Evolutionary conservation across 1,284 basidiomycete genomes (phyloP).

Genomic region (Pholiota adiposa): DNA sequence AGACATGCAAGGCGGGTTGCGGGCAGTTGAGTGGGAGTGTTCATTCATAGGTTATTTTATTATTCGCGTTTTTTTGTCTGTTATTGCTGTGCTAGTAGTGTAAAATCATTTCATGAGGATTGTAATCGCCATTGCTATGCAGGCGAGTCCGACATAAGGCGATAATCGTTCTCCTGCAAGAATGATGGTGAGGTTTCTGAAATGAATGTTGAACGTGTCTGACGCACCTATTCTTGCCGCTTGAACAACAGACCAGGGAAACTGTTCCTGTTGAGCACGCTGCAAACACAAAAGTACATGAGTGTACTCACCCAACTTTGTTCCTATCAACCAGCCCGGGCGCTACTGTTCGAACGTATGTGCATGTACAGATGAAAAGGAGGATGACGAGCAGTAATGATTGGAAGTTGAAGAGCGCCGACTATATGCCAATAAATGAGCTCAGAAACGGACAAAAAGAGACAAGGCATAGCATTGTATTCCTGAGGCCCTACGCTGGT

Average conservation of each 20-base stretch:
- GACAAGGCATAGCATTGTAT: not conserved
- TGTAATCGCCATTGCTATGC: conserved; percentile 78
- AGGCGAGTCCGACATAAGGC: conserved; percentile 83
- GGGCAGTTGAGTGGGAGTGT: conserved; percentile 4
- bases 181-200: not conserved
- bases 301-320: conserved; percentile 81
- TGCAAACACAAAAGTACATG: not conserved
- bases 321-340: conserved; percentile 93
- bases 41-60: conserved; percentile 6
- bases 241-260: conserved; percentile 94
- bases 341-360: conserved; percentile 90
- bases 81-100: conserved; percentile 20
- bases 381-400: conserved; percentile 93
- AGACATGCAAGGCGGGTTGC: conserved; percentile 26
- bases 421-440: conserved; percentile 54
- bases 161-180: conserved; percentile 78
- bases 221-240: conserved; percentile 86
- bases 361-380: conserved; percentile 95
- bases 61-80: conserved; percentile 19
- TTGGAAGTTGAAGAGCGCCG: conserved; percentile 98
- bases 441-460: not conserved
- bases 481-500: no score
- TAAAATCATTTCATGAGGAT: conserved; percentile 39
- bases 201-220: not conserved
- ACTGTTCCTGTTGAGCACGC: conserved; percentile 42